Evolutionary conservation across 176 grass and related monocot species (phyloP), one percentile per base, ranked within the genome.

Genomic region (Oryza meyeriana): DNA sequence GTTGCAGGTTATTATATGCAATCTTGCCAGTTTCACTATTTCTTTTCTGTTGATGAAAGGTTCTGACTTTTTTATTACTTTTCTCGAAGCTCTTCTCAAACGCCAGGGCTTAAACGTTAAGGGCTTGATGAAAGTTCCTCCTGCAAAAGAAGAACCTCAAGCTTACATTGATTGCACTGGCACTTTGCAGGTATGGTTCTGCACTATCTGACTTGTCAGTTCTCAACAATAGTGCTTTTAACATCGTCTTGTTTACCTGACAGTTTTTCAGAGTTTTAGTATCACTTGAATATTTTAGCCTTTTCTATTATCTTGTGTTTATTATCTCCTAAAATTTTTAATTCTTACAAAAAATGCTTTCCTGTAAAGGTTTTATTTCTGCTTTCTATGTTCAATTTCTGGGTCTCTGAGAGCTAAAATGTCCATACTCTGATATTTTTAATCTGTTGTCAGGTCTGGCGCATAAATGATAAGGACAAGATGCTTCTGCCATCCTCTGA

Each of bases 61-160:
- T 77, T 81, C 47, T 62, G 44, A 38, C 1, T 50, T 35, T 80
- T 65, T 10, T 39, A 57, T 72, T 65, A 55, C 42, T 79, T 5
- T 64, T 88, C 27, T 61, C 81, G 41, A 79, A 98, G 95, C 95
- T 85, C 95, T 93, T 79, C 92, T 98, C 16, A 98, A 85, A 87
- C 89, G 83, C 75, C 95, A 99, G 91, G 96, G 96, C 45, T 90
- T 99, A 81, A 90, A 99, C 79, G 93, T 99, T 29, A 95, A 95
- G 71, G 96, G 96, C 36, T 90, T 99, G 72, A 90, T 89, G 87
- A 99, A 99, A 87, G 73, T 69, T 35, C 63, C 81, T 68, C 86
- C 89, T 77, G 25, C 72, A 45, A 91, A 91, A 74, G 93, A 99
- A 90, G 96, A 95, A 75, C 87, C 87, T 4, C 79, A 90, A 67